Evolutionary conservation across 768 basidiomycete species (phyloP).

Genomic region (Termitomyces titanicus): DNA sequence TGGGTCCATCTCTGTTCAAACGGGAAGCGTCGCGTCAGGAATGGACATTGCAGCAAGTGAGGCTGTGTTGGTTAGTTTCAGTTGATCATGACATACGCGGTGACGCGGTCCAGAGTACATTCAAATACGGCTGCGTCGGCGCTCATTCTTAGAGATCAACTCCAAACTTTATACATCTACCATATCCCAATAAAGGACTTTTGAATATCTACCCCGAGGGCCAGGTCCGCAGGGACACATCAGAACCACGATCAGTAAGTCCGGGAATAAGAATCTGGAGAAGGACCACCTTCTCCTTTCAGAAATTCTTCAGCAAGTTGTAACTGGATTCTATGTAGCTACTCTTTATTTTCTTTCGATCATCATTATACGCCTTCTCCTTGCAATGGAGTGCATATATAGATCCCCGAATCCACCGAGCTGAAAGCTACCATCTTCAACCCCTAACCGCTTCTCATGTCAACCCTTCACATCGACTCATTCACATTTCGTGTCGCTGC

Average conservation of each 20-base stretch:
- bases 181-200: not conserved
- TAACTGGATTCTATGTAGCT: not conserved
- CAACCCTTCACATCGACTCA: conserved; percentile 2
- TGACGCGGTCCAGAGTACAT: not conserved
- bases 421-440: not conserved
- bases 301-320: not conserved
- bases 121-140: not conserved
- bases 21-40: conserved; percentile 27
- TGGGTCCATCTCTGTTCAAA: conserved; percentile 31
- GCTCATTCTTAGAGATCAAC: not conserved
- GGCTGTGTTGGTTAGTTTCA: conserved; percentile 33
- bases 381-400: not conserved
- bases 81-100: not conserved
- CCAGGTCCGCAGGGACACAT: not conserved
- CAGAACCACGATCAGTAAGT: not conserved
- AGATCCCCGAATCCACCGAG: not conserved
- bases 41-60: conserved; percentile 48
- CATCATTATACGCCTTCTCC: conserved; percentile 3
- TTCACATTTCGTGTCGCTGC: conserved; percentile 3
- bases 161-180: not conserved
- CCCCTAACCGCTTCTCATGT: not conserved
- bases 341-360: not conserved
- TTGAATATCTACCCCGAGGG: not conserved
- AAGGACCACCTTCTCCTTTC: not conserved
- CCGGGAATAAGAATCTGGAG: conserved; percentile 2